These are phyloP conservation scores for Laetiporus sulphureus DNA, from an alignment of 1,284 basidiomycete genomes.

Conservation along the genomic window DNA sequence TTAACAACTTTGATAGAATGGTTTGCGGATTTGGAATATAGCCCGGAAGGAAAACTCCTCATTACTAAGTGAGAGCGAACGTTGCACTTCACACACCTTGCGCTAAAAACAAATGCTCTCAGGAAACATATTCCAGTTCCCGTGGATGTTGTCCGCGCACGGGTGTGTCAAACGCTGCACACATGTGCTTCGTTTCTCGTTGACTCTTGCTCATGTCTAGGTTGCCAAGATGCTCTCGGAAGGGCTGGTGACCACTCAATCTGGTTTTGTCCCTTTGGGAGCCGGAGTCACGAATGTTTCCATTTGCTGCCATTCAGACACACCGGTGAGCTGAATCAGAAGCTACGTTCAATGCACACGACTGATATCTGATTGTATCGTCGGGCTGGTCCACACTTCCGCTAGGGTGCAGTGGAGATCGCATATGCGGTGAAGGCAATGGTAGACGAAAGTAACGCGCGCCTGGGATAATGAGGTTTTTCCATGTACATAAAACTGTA, in stretches of 20 bases:
- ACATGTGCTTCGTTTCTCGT: neutral
- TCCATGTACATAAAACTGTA: too few relatives aligned
- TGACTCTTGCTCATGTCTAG: constrained; percentile 22
- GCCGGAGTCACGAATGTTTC: constrained; percentile 41
- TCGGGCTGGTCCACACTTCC: neutral
- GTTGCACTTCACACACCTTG: neutral
- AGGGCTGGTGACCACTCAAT: constrained; percentile 40
- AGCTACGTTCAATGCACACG: too few relatives aligned
- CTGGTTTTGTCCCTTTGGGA: constrained; percentile 37
- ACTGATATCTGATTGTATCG: neutral
- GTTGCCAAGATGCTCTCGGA: constrained; percentile 36
- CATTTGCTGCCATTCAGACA: constrained; percentile 62
- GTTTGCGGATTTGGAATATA: constrained; percentile 59
- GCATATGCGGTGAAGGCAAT: constrained; percentile 40
- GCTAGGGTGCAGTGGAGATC: constrained; percentile 46
- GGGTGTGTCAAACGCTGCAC: constrained; percentile 26
- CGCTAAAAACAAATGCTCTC: neutral
- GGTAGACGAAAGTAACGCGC: constrained; percentile 42
- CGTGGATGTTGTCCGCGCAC: constrained; percentile 33
- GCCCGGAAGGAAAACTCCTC: constrained; percentile 43
- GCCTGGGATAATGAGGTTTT: too few relatives aligned
- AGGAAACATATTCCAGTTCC: constrained; percentile 48
- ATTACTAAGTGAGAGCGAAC: constrained; percentile 42
- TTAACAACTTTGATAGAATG: constrained; percentile 37
- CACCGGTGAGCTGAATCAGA: constrained; percentile 47